Conservation (phyloP, 2,329 filamentous ascomycete species). For the Chaetomium globosum region DNA sequence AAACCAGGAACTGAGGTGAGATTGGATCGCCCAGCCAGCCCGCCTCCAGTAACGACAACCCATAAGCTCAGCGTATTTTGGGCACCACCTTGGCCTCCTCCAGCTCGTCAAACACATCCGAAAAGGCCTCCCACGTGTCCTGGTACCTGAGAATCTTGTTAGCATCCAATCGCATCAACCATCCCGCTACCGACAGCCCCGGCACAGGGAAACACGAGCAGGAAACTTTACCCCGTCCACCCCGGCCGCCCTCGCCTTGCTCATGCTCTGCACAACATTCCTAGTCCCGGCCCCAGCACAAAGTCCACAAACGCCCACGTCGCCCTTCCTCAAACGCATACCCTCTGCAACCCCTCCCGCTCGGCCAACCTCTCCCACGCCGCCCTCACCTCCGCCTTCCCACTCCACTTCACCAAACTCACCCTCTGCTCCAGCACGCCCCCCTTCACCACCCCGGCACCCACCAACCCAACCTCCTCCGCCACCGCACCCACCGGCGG, state of each 20-base stretch:
- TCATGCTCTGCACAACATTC: constrained; percentile 48
- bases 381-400: constrained; percentile 44
- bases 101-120: constrained; percentile 33
- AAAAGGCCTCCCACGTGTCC: constrained; percentile 41
- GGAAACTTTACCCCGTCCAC: constrained; percentile 44
- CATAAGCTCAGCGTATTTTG: constrained; percentile 21
- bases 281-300: constrained; percentile 47
- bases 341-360: constrained; percentile 43
- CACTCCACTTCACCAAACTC: constrained; percentile 47
- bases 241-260: constrained; percentile 49
- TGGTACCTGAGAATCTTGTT: constrained; percentile 32
- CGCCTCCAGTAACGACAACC: not conserved
- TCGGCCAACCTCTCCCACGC: constrained; percentile 47
- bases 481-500: constrained; percentile 41
- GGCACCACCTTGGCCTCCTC: constrained; percentile 38
- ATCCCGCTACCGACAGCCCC: not conserved
- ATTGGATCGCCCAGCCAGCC: not conserved
- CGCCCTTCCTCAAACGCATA: constrained; percentile 46
- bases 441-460: constrained; percentile 34
- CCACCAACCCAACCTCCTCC: constrained; percentile 37
- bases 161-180: not conserved
- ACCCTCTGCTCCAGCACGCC: constrained; percentile 45
- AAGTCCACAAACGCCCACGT: constrained; percentile 50
- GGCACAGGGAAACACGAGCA: constrained; percentile 10
- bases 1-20: not conserved